Evolutionary conservation across 2,329 filamentous ascomycete genomes (phyloP), one percentile per base, ranked within the genome.

Genomic region (Neonectria faginata): DNA sequence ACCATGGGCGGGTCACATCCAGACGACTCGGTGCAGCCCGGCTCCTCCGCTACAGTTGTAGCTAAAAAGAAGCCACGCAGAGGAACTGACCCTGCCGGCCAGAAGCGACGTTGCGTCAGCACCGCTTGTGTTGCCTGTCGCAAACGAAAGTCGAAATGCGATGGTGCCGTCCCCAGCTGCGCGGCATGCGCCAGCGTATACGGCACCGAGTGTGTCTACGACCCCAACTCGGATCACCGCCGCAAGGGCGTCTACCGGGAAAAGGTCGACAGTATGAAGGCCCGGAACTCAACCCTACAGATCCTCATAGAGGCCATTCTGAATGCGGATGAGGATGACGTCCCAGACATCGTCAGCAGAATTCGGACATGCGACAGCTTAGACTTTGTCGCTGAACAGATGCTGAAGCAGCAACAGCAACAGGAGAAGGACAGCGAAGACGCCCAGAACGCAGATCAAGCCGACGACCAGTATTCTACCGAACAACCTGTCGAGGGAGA

Each of bases 181-280:
- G 95, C 95, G 8, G 95, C 96, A n/a, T 99, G 96, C 80, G 89
- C 92, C 67, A 97, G 94, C 71, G 95, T 98, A 59, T 98, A 99
- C 77, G 88, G 89, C 66, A 96, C 92, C 65, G 89, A 92, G 81
- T 97, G 96, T 78, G 86, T 97, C 69, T 98, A 98, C 83, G 95
- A 98, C 76, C 95, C 94, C 3, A 97, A 94, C 76, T 97, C 94
- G 63, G 96, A 99, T 78, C 94, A 97, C 78, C 91, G 96, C 54
- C 91, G 96, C 55, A 98, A 98, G 78, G 96, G 96, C 65, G 96
- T 98, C 53, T 98, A 98, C 79, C 94, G 95, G 75, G 94, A 97
- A 79, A 96, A 97, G 78, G 89, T 92, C 25, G 94, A 97, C 78
- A 93, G 88, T 75, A 86, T 95, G 77, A 97, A 97, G 81, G 94